Conservation (phyloP, 2,329 filamentous ascomycete species). For the Myriosclerotinia duriaeana region DNA sequence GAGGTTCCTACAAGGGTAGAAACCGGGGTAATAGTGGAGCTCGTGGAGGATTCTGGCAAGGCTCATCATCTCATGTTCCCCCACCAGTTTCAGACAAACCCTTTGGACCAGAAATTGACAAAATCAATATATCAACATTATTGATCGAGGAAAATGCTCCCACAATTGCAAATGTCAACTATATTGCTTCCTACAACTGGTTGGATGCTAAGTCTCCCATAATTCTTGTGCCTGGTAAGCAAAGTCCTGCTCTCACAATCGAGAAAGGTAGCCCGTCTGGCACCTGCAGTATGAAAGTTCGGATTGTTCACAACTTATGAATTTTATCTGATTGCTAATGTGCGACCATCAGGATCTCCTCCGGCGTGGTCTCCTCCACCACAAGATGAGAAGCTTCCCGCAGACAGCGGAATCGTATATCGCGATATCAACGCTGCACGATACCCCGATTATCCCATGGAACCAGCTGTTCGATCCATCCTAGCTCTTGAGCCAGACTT, state of each 20-base stretch:
- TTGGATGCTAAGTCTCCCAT: slow-evolving; percentile 41
- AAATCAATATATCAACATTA: slow-evolving; percentile 26
- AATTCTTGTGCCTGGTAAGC: slow-evolving; percentile 49
- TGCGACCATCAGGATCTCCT: slow-evolving; percentile 46
- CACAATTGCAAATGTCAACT: slow-evolving; percentile 44
- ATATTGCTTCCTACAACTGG: slow-evolving; percentile 56
- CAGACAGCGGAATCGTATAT: slow-evolving; percentile 45
- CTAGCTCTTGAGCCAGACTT: slow-evolving; percentile 44
- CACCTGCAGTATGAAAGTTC: not conserved
- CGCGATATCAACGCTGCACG: slow-evolving; percentile 48
- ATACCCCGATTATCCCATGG: slow-evolving; percentile 44
- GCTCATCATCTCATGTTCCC: slow-evolving; percentile 1
- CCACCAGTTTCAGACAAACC: slow-evolving; percentile 21
- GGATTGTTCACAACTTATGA: not conserved
- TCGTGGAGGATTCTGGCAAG: not conserved
- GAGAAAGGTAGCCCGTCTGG: not conserved
- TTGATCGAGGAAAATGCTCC: slow-evolving; percentile 33
- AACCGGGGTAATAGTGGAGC: slow-evolving; percentile 10
- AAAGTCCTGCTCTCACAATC: not conserved
- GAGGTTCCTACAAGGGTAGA: not conserved
- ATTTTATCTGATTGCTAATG: not conserved
- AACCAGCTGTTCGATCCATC: slow-evolving; percentile 45
- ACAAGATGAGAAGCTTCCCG: slow-evolving; percentile 40
- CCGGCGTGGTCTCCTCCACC: slow-evolving; percentile 51
- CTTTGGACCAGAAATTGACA: slow-evolving; percentile 29